phyloP scores from a whole-genome alignment of 257 asterid genomes.

The Euphrasia confusa region DNA sequence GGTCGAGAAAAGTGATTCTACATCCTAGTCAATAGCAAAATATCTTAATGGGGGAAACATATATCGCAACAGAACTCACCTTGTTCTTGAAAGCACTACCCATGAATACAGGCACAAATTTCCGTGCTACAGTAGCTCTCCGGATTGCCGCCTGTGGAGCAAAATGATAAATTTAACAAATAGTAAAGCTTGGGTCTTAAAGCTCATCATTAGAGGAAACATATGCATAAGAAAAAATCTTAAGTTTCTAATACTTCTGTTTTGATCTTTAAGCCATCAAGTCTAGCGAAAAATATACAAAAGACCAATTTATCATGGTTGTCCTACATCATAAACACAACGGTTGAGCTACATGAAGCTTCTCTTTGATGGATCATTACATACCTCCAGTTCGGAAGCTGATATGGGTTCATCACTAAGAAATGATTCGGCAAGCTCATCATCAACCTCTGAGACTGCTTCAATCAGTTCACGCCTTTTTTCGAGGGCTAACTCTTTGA shows the following conservation, averaged over 20 bases:
- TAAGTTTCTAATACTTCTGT: conserved; percentile 17
- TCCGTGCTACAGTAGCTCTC: conserved; percentile 82
- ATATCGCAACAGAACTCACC: conserved; percentile 39
- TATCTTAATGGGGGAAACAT: not conserved
- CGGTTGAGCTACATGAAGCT: not conserved
- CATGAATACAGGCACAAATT: conserved; percentile 95
- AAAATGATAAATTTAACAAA: not conserved
- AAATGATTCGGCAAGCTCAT: conserved; percentile 81
- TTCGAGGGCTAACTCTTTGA: conserved; percentile 59
- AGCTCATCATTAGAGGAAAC: conserved; percentile 14
- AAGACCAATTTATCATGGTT: not conserved
- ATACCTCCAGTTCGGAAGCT: conserved; percentile 75
- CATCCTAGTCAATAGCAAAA: conserved; percentile 14
- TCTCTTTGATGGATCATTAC: conserved; percentile 15
- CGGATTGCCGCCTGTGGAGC: conserved; percentile 77
- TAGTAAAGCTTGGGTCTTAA: conserved; percentile 4
- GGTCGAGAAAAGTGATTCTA: conserved; percentile 17
- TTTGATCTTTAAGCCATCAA: conserved; percentile 4
- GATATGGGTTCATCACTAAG: conserved; percentile 91
- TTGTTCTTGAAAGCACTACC: conserved; percentile 99
- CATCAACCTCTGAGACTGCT: conserved; percentile 94
- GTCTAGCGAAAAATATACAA: not conserved
- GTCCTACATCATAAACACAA: not conserved
- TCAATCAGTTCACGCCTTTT: conserved; percentile 93
- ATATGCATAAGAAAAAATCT: conserved; percentile 5